A percentile compares a stretch with the other conserved stretches of the same genome.
Conservation (phyloP, 1,284 basidiomycete species). For the Ceratobasidium sp. region DNA sequence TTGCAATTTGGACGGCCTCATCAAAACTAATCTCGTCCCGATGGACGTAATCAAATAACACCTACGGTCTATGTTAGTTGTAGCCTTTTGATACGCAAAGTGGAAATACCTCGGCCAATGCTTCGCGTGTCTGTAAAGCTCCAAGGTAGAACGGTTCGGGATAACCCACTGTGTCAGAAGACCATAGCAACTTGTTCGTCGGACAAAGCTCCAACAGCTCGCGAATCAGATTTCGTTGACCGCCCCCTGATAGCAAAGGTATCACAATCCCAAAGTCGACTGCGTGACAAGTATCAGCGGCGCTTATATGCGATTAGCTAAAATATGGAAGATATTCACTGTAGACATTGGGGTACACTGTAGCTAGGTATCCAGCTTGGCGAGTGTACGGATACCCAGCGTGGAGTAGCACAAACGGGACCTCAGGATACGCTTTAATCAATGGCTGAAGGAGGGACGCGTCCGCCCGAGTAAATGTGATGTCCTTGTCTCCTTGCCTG, state of each 20-base stretch:
- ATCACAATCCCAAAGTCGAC: constrained; percentile 86
- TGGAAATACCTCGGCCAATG: constrained; percentile 67
- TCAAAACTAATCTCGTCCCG: constrained; percentile 64
- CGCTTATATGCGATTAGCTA: neutral
- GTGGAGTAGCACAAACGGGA: constrained; percentile 76
- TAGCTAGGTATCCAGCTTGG: constrained; percentile 79
- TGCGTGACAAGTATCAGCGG: neutral
- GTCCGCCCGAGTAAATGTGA: constrained; percentile 69
- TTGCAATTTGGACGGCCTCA: constrained; percentile 65
- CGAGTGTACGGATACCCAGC: constrained; percentile 79
- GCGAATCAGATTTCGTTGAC: constrained; percentile 69
- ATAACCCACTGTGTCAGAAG: constrained; percentile 73
- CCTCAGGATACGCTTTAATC: constrained; percentile 71
- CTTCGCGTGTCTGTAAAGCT: constrained; percentile 71
- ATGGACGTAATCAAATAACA: constrained; percentile 64
- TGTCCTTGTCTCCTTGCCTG: constrained; percentile 76
- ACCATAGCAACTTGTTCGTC: constrained; percentile 83
- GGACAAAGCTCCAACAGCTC: constrained; percentile 79
- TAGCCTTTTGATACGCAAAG: neutral
- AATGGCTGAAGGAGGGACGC: constrained; percentile 76
- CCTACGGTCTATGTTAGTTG: constrained; percentile 56
- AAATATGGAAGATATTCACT: constrained; percentile 44
- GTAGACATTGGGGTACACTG: constrained; percentile 78
- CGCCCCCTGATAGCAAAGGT: constrained; percentile 72
- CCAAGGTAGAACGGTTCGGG: constrained; percentile 81